Conservation (phyloP, 1,139 yeast species). For the Ashbya aceris region DNA sequence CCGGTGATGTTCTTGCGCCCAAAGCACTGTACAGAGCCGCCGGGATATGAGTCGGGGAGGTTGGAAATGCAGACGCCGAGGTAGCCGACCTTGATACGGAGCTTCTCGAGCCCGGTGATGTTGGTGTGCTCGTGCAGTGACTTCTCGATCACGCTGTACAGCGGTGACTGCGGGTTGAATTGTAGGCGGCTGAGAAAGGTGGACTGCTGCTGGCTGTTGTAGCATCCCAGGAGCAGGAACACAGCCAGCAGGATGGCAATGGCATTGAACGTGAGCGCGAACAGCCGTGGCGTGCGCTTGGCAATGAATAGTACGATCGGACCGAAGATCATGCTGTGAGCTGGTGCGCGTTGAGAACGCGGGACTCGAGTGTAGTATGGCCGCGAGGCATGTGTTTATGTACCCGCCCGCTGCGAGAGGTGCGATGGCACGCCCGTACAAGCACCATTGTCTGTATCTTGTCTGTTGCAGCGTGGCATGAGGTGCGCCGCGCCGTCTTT, state of each 20-base stretch:
- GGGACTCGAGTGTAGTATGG: too few species aligned
- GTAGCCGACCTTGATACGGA: constrained; percentile 24
- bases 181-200: constrained; percentile 22
- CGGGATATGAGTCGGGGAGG: constrained; percentile 18
- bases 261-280: constrained; percentile 20
- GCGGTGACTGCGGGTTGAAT: constrained; percentile 22
- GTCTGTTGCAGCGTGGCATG: too few species aligned
- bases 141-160: constrained; percentile 20
- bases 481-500: too few species aligned
- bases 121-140: constrained; percentile 16
- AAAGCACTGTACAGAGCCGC: constrained; percentile 19
- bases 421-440: too few species aligned
- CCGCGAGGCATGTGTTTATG: too few species aligned
- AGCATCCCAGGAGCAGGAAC: constrained; percentile 26
- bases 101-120: constrained; percentile 20
- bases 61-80: constrained; percentile 28
- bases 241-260: constrained; percentile 24
- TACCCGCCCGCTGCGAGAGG: too few species aligned
- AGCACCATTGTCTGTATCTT: too few species aligned
- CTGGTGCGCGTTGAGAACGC: too few species aligned
- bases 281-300: constrained; percentile 24
- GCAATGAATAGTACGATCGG: background rate
- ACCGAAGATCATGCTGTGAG: too few species aligned
- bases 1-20: constrained; percentile 20
- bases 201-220: constrained; percentile 18